Percentiles rank a stretch among this genome's conserved stretches.
phyloP scores from a whole-genome alignment of 768 basidiomycete species.

The Mrakia blollopis region DNA sequence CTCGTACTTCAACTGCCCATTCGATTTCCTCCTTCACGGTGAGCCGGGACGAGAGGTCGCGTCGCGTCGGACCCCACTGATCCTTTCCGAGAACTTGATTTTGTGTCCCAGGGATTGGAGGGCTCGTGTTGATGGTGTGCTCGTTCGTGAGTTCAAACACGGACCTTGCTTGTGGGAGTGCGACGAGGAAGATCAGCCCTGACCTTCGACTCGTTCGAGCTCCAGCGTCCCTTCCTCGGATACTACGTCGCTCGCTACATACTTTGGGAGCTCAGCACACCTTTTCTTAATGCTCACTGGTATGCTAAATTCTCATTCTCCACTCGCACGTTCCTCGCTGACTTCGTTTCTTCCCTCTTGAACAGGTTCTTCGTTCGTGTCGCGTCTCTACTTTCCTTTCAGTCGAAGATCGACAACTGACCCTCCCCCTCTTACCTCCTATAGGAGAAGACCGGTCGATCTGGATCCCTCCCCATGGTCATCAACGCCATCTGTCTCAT shows the following conservation, averaged over 20 bases:
- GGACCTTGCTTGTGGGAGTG: not conserved
- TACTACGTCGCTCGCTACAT: constrained; percentile 13
- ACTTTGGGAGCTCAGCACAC: constrained; percentile 9
- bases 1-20: not conserved
- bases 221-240: constrained; percentile 2
- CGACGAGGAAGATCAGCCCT: not conserved
- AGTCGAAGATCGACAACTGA: not conserved
- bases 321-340: not conserved
- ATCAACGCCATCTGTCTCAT: not conserved
- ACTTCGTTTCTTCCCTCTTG: not conserved
- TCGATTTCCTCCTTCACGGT: constrained; percentile 6
- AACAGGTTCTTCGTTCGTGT: constrained; percentile 14
- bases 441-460: constrained; percentile 10
- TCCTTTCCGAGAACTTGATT: not conserved
- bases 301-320: not conserved
- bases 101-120: not conserved
- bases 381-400: not conserved
- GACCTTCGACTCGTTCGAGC: not conserved
- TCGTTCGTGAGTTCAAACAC: not conserved
- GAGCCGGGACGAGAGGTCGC: not conserved
- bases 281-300: constrained; percentile 11
- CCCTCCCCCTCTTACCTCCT: not conserved
- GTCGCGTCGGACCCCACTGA: not conserved
- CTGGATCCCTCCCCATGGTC: not conserved
- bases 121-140: constrained; percentile 11